Evolutionary conservation across 768 basidiomycete species (phyloP).

Genomic region (Suillus luteus): DNA sequence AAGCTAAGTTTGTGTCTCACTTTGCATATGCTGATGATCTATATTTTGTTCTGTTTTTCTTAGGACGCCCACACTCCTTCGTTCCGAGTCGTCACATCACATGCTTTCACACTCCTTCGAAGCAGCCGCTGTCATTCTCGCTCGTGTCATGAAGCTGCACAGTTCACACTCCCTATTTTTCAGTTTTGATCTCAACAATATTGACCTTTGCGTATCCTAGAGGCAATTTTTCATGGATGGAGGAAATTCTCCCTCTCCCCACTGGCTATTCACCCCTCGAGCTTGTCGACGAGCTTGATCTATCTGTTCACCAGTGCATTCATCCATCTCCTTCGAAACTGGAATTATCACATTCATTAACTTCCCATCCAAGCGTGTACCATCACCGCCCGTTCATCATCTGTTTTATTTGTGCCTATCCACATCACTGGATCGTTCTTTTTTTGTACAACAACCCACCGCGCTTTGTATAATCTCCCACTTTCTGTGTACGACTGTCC

Average conservation of each 20-base stretch:
- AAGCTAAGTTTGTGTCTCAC: neutral
- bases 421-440: neutral
- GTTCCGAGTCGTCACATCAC: neutral
- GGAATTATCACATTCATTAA: slow-evolving; percentile 7
- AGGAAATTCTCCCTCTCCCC: slow-evolving; percentile 9
- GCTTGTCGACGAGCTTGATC: slow-evolving; percentile 3
- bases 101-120: neutral
- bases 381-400: neutral
- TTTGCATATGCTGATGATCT: neutral
- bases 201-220: neutral
- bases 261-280: slow-evolving; percentile 6
- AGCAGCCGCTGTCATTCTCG: neutral
- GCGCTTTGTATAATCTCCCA: no score
- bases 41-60: neutral
- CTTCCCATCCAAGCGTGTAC: neutral
- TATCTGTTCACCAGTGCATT: slow-evolving; percentile 4
- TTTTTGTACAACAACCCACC: neutral
- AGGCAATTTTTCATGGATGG: neutral
- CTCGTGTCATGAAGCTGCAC: slow-evolving; percentile 6
- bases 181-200: neutral
- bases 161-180: neutral
- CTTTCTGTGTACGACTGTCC: neutral
- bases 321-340: neutral
- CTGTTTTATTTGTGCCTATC: neutral
- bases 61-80: slow-evolving; percentile 15